Base-by-base conservation (phyloP, 352 stramenopile species). In the Blastocystis hominis region DNA sequence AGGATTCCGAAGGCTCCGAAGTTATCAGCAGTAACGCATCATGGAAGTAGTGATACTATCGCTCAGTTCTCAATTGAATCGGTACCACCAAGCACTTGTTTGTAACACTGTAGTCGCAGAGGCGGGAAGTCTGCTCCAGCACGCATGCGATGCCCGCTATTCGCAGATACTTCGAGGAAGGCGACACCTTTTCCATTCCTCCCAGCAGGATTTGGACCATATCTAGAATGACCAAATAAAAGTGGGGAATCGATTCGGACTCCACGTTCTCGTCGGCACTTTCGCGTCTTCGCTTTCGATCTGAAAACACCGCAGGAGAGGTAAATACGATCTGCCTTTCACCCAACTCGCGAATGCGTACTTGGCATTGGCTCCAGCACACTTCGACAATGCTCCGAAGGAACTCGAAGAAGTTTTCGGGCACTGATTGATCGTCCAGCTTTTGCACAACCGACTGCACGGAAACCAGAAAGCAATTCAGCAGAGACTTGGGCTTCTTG, bases 201-300 rank as follows among this genome's bases (percentile, higher is more conserved):
- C 50, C n/a, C 50, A 59, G 13, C 50, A 84, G 2, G 20, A 59
- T 63, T 53, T 84, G 72, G 2, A 84, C 3, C 24, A 84, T 38
- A 46, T 84, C 72, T 5, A 84, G 20, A 24, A 84, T 34, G 44
- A 84, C 34, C 34, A 84, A 24, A 7, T 84, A 53, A 10, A 84
- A 66, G 50, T 47, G 50, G 24, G 72, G 36, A 34, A 84, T 46
- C 0, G 9, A 53, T 42, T 53, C 64, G 15, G 50, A 30, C 34
- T 68, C 72, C 10, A 20, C n/a, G n/a, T 59, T 59, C 36, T 84
- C 20, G n/a, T 77, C 66, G n/a, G 50, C n/a, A 34, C 10, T 72
- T 40, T 5, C 34, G 62, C n/a, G 50, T 20, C n/a, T 59, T 3
- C 47, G n/a, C 55, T 84, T 84, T 3, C 34, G 47, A 17, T 64